These are phyloP conservation scores for Guyanaporus albipodus DNA, from an alignment of 768 basidiomycete species.

Conservation along the genomic window DNA sequence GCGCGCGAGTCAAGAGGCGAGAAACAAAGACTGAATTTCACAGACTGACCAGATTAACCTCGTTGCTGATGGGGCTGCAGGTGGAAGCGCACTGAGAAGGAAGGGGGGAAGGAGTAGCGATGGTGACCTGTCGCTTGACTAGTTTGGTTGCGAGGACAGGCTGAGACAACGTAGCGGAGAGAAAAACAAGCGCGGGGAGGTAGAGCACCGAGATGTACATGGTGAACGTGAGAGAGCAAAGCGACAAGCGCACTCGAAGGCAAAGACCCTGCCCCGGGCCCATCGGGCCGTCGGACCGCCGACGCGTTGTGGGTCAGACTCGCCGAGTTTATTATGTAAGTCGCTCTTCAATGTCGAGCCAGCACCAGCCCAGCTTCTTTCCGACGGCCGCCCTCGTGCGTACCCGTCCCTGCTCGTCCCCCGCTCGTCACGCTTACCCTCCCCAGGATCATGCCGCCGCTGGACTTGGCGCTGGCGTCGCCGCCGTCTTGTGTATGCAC, in stretches of 20 bases:
- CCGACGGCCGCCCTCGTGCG: conserved; percentile 35
- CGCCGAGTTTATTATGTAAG: too few species aligned
- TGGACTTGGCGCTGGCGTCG: conserved; percentile 89
- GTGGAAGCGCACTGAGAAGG: conserved; percentile 24
- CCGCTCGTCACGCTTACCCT: neutral
- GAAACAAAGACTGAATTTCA: too few species aligned
- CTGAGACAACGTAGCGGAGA: conserved; percentile 1
- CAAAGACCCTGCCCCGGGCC: too few species aligned
- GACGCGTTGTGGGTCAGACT: too few species aligned
- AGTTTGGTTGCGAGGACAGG: conserved; percentile 4
- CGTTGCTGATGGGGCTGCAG: conserved; percentile 23
- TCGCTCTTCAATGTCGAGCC: conserved; percentile 23
- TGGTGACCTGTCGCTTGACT: conserved; percentile 12
- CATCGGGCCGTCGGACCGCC: too few species aligned
- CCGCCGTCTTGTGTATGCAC: conserved; percentile 93
- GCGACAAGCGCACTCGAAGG: too few species aligned
- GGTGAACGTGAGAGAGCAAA: conserved; percentile 7
- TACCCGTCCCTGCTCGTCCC: neutral
- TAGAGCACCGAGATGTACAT: conserved; percentile 11
- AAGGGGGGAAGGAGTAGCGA: conserved; percentile 5
- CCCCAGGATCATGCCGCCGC: conserved; percentile 90
- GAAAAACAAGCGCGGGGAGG: conserved; percentile 3
- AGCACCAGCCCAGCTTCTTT: conserved; percentile 40
- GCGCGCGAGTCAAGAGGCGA: neutral
- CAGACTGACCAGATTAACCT: conserved; percentile 22